Conservation (phyloP, 2,329 filamentous ascomycete genomes). For the Arachnomyces sp. region DNA sequence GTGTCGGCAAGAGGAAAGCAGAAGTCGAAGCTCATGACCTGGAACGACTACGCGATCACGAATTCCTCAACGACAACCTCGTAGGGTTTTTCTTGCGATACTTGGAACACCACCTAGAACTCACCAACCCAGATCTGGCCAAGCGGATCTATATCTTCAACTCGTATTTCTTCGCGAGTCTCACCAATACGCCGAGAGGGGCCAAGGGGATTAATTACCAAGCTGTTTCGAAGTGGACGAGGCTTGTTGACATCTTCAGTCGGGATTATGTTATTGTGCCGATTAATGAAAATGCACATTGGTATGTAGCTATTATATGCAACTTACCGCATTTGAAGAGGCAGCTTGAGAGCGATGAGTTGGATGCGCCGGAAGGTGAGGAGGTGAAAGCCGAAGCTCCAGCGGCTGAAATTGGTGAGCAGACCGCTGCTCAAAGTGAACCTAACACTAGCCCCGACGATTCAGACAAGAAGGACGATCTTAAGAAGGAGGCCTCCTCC, state of each 20-base stretch:
- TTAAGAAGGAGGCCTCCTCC: background rate
- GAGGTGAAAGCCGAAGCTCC: conserved; percentile 3
- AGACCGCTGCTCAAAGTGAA: background rate
- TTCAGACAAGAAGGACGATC: conserved; percentile 14
- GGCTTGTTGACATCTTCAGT: conserved; percentile 70
- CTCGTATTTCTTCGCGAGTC: conserved; percentile 78
- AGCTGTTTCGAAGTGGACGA: conserved; percentile 79
- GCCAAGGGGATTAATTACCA: conserved; percentile 65
- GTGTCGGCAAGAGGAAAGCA: conserved; percentile 38
- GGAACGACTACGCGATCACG: conserved; percentile 65
- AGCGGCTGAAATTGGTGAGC: background rate
- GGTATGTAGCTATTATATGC: conserved; percentile 94
- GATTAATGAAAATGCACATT: conserved; percentile 79
- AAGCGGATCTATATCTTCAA: conserved; percentile 79
- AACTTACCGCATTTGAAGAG: conserved; percentile 61
- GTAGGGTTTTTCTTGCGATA: conserved; percentile 80
- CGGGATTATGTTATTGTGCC: conserved; percentile 88
- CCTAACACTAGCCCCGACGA: background rate
- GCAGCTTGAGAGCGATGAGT: conserved; percentile 9
- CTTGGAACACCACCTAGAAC: conserved; percentile 54
- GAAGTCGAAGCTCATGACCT: conserved; percentile 44
- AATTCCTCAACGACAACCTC: conserved; percentile 88
- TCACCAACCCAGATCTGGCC: conserved; percentile 46
- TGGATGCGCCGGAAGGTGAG: conserved; percentile 12
- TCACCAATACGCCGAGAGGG: conserved; percentile 53